Base-by-base conservation (phyloP, 2,329 filamentous ascomycete genomes). In the Ophiostoma novo-ulmi region DNA sequence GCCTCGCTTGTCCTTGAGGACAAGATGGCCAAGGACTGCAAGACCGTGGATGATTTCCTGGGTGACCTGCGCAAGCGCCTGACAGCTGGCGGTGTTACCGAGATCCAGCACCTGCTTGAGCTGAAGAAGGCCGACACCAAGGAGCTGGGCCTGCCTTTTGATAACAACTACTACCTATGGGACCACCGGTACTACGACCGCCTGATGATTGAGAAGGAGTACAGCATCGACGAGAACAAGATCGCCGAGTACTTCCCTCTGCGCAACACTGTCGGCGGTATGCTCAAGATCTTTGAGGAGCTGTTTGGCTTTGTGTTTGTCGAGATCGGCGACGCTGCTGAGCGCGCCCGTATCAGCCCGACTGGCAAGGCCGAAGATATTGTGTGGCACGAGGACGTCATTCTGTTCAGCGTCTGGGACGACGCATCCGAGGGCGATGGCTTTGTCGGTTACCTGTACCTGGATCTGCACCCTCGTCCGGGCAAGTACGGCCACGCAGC, bases 181-280 rank as follows among this genome's bases (percentile, higher is more conserved):
- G 92, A 95, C 75, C 86, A 91, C 77, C 85, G 90, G 61, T 95
- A 88, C 80, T 95, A 94, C 79, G 90, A 92, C 75, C 88, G 90
- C 7, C 82, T 94, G 77, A 90, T 93, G 86, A 87, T 93, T 55
- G 91, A 94, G 81, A 87, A 90, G 77, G 90, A 94, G 77, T 94
- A 89, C 78, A 89, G 87, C 75, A 89, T 95, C 65, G 91, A 94
- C 74, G 91, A 94, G 78, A 87, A 89, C 75, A 87, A 89, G 77
- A 91, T 95, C 76, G 88, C 92, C 11, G 90, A 95, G 80, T 95
- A 94, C 80, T 95, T 95, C 81, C 92, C 92, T 4, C 84, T 94
- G 7, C 84, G 88, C 72, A 86, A 87, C 17, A 93, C 91, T 0
- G 89, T 95, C 68, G 84, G 85, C 38, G 89, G 88, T 71, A 94